Percentiles rank a stretch among this genome's conserved stretches.
phyloP scores from a whole-genome alignment of 2,329 filamentous ascomycete species.

The Colletotrichum magnum region DNA sequence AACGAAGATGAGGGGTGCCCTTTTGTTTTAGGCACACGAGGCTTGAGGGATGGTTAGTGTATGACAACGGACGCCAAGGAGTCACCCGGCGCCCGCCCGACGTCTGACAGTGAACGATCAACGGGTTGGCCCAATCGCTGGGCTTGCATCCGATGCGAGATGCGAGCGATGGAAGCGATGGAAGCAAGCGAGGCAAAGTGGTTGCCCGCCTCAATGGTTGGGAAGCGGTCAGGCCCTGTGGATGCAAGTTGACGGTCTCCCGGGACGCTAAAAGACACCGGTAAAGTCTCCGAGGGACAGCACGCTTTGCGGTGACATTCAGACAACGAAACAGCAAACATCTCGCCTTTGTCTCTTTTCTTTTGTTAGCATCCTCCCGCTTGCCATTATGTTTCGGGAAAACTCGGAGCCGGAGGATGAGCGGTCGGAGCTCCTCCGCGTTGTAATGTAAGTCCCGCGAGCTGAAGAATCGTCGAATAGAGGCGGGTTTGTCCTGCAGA shows the following conservation, averaged over 20 bases:
- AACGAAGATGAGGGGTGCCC: too few species aligned
- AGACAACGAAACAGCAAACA: background rate
- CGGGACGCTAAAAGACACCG: conserved; percentile 7
- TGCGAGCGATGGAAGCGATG: background rate
- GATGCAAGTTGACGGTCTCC: background rate
- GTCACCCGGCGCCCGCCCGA: background rate
- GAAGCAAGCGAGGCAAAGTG: background rate
- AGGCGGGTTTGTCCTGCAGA: conserved; percentile 42
- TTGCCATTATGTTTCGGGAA: too few species aligned
- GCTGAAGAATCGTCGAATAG: conserved; percentile 27
- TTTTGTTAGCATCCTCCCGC: too few species aligned
- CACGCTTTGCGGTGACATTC: background rate
- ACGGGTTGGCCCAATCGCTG: background rate
- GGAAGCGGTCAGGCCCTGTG: too few species aligned
- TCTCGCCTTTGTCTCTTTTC: too few species aligned
- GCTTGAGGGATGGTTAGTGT: background rate
- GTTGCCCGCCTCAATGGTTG: background rate
- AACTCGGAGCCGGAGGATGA: conserved; percentile 31
- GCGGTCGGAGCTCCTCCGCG: conserved; percentile 41
- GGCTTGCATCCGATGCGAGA: conserved; percentile 20
- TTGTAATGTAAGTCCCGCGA: conserved; percentile 41
- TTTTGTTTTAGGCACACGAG: background rate
- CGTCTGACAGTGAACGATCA: background rate
- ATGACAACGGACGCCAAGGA: background rate
- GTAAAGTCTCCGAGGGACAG: background rate